Conservation (phyloP, 2,329 filamentous ascomycete genomes). For the Lizonia empirigonia region DNA sequence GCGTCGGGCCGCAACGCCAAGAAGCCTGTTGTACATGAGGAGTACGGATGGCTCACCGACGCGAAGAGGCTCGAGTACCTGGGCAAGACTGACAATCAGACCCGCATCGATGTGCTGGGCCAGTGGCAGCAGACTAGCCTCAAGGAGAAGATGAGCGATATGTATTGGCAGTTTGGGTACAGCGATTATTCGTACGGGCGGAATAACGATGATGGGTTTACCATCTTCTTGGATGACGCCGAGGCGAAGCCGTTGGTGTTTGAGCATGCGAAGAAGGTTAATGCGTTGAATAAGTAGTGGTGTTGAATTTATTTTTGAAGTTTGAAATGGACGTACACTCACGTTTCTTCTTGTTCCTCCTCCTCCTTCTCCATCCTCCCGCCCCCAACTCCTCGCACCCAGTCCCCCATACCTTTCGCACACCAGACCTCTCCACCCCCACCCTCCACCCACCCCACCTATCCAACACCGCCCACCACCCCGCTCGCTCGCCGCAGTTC, state of each 20-base stretch:
- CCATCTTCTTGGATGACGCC: constrained; percentile 57
- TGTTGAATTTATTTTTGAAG: neutral
- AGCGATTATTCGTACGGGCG: constrained; percentile 58
- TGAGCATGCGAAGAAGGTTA: constrained; percentile 30
- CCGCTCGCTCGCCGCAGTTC: too few relatives aligned
- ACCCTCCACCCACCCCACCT: too few relatives aligned
- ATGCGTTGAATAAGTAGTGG: constrained; percentile 24
- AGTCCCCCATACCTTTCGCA: too few relatives aligned
- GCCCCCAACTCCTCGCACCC: too few relatives aligned
- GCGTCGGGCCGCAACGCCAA: constrained; percentile 49
- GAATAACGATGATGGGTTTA: constrained; percentile 63
- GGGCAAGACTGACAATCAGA: constrained; percentile 52
- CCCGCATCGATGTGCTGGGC: constrained; percentile 54
- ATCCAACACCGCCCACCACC: too few relatives aligned
- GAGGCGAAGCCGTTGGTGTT: constrained; percentile 30
- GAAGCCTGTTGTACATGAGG: constrained; percentile 63
- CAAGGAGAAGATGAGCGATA: constrained; percentile 57
- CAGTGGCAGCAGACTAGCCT: constrained; percentile 59
- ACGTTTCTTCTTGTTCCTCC: neutral
- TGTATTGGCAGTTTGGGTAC: constrained; percentile 64
- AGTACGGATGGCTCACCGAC: constrained; percentile 61
- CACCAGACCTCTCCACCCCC: neutral
- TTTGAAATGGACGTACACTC: neutral
- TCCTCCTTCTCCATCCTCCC: neutral
- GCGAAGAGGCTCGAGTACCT: constrained; percentile 56